Evolutionary conservation across 1,139 yeast genomes (phyloP).

Genomic region (Entelexis sorbosivorans): DNA sequence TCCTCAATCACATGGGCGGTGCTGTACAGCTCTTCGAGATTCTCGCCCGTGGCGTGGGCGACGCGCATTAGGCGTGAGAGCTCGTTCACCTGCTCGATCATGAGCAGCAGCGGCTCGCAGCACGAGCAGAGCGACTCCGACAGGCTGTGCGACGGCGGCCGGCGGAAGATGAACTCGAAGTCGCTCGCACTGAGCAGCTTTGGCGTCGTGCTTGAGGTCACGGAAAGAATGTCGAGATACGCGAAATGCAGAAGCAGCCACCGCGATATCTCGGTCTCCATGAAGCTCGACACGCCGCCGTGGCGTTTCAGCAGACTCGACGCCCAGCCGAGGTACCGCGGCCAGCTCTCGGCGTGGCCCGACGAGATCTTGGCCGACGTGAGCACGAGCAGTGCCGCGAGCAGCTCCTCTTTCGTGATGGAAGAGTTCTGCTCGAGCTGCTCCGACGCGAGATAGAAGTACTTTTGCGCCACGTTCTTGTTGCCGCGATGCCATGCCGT

Average conservation of each 20-base stretch:
- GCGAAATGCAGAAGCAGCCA: slow-evolving; percentile 77
- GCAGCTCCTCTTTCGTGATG: slow-evolving; percentile 30
- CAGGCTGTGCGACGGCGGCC: slow-evolving; percentile 12
- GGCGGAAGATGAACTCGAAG: slow-evolving; percentile 36
- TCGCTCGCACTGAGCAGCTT: slow-evolving; percentile 28
- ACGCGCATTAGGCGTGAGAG: slow-evolving; percentile 41
- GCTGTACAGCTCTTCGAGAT: slow-evolving; percentile 30
- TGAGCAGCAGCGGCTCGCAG: slow-evolving; percentile 52
- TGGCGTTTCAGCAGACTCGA: slow-evolving; percentile 38
- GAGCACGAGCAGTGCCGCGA: slow-evolving; percentile 57
- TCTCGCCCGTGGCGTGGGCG: slow-evolving; percentile 1
- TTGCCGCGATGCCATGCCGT: slow-evolving; percentile 49
- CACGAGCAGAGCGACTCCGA: slow-evolving; percentile 65
- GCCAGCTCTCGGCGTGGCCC: slow-evolving; percentile 67
- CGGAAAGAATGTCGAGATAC: slow-evolving; percentile 65
- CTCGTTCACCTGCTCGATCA: slow-evolving; percentile 59
- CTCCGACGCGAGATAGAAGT: slow-evolving; percentile 29
- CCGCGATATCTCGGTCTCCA: slow-evolving; percentile 47
- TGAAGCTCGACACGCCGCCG: slow-evolving; percentile 47
- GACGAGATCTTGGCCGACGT: slow-evolving; percentile 66
- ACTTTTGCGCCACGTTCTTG: slow-evolving; percentile 32
- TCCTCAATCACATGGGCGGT: slow-evolving; percentile 40
- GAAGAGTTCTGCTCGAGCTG: slow-evolving; percentile 24
- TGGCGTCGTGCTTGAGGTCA: slow-evolving; percentile 33
- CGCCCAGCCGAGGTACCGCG: slow-evolving; percentile 49